A percentile compares a stretch with the other conserved stretches of the same genome.
These are phyloP conservation scores for Pouteria campechiana DNA, from an alignment of 179 eudicot genomes.

Conservation along the genomic window DNA sequence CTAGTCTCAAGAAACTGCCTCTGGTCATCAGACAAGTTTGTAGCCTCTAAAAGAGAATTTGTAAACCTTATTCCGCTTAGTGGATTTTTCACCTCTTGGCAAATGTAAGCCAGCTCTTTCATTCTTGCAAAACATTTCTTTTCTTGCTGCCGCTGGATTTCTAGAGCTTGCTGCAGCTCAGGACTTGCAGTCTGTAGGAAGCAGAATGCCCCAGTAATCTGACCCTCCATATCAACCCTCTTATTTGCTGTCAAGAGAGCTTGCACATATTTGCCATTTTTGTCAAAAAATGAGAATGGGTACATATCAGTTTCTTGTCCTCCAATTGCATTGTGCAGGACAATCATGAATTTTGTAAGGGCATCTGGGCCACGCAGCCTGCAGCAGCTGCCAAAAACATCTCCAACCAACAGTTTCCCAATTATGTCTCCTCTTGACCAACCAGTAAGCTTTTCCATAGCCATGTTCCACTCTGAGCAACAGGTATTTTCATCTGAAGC, in stretches of 20 bases:
- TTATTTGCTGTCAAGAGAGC: constrained; percentile 82
- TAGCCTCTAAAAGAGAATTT: constrained; percentile 67
- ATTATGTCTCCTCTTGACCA: constrained; percentile 59
- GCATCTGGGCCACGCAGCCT: constrained; percentile 81
- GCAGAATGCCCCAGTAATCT: constrained; percentile 74
- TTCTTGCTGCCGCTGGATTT: constrained; percentile 70
- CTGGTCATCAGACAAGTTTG: constrained; percentile 71
- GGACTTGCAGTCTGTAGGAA: constrained; percentile 86
- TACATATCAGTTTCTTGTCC: constrained; percentile 72
- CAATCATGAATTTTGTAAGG: constrained; percentile 80
- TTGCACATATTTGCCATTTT: constrained; percentile 64
- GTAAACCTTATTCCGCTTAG: constrained; percentile 77
- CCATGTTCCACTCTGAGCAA: constrained; percentile 95
- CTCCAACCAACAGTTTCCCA: constrained; percentile 81
- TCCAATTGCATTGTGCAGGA: constrained; percentile 75
- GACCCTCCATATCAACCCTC: constrained; percentile 66
- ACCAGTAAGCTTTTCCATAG: constrained; percentile 93
- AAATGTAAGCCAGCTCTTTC: constrained; percentile 84
- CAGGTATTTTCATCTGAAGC: constrained; percentile 81
- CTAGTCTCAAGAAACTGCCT: constrained; percentile 83
- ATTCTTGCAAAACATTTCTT: constrained; percentile 50
- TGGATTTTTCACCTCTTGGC: constrained; percentile 81
- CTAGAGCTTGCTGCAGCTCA: constrained; percentile 73
- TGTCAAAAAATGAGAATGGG: constrained; percentile 74
- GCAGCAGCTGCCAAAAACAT: constrained; percentile 76